Evolutionary conservation across 208 protist species (phyloP), one percentile per base, ranked within the genome.

Genomic region (Wallacemonas sp.): DNA sequence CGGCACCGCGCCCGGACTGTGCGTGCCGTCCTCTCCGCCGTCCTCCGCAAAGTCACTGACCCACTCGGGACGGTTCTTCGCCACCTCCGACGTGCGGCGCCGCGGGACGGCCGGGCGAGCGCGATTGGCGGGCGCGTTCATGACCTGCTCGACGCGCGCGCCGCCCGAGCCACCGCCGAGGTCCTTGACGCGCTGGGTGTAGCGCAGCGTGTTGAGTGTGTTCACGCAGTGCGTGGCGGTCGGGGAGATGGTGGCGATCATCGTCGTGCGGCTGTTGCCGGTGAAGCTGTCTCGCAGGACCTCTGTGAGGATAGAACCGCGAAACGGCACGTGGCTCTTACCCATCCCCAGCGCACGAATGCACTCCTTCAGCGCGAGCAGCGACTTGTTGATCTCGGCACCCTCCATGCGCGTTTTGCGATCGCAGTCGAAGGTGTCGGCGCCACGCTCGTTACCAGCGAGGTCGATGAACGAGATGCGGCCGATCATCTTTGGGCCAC

Each of bases 391-490:
- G 80, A 99, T 99, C 61, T 99, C 96, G n/a, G 98, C 97, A 1
- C 97, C 97, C 71, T 98, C 97, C 82, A 98, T 97, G 49, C 97
- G 90, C 14, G 97, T 99, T 57, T 97, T 93, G 39, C 94, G 82
- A 69, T 99, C 95, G 62, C 81, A 95, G 70, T 98, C 81, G 46
- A 82, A 90, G 0, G 98, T 99, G 74, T 99, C 98, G 11, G 94
- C 92, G 26, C 91, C 97, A 36, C 98, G 84, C 80, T 99, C 99
- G 68, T 91, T 98, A 26, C 99, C 99, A 34, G 99, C 99, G 12
- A 99, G 77, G 76, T 99, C 99, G 74, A 99, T 99, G 75, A 99
- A 99, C 23, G 93, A 98, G 47, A 99, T 98, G 70, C 98, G 96
- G 27, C 97, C 97, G 62, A 96, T 80, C 8, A 72, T 83, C 70